phyloP scores from a whole-genome alignment of 257 asterid species.

The Phtheirospermum japonicum region DNA sequence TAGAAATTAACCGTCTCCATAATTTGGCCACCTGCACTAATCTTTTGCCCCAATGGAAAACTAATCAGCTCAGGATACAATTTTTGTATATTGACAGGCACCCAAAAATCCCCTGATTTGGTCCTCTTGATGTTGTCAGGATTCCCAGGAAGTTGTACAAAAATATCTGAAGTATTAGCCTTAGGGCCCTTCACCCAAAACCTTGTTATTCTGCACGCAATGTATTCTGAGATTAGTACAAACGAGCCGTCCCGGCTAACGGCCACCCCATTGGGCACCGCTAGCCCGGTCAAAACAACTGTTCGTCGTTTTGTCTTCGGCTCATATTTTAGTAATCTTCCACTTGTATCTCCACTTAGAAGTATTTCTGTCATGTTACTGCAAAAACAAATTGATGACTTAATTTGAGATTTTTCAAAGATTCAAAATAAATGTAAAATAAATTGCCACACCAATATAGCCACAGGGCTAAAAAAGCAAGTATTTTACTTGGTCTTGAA shows the following conservation, averaged over 20 bases:
- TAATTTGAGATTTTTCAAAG: no score
- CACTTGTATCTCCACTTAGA: constrained; percentile 37
- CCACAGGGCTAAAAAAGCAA: no score
- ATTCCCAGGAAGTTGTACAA: constrained; percentile 33
- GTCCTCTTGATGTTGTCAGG: constrained; percentile 51
- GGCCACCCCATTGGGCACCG: constrained; percentile 43
- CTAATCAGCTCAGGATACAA: constrained; percentile 22
- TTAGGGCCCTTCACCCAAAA: constrained; percentile 46
- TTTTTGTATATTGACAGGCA: constrained; percentile 35
- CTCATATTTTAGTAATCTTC: constrained; percentile 46
- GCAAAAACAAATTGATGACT: background rate
- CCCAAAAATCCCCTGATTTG: constrained; percentile 46
- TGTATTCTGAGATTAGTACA: constrained; percentile 38
- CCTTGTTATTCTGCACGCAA: constrained; percentile 33
- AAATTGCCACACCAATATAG: no score
- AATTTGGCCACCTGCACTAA: constrained; percentile 25
- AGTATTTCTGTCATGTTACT: constrained; percentile 39
- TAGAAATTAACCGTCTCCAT: constrained; percentile 28
- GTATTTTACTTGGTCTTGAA: constrained; percentile 30
- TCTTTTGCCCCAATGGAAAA: constrained; percentile 39
- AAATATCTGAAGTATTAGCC: constrained; percentile 34
- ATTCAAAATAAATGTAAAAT: no score
- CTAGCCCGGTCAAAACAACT: constrained; percentile 36
- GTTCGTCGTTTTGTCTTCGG: constrained; percentile 26
- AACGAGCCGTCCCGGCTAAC: constrained; percentile 38